phyloP scores from a whole-genome alignment of 164 flowering plant species.

The Akebia trifoliata region DNA sequence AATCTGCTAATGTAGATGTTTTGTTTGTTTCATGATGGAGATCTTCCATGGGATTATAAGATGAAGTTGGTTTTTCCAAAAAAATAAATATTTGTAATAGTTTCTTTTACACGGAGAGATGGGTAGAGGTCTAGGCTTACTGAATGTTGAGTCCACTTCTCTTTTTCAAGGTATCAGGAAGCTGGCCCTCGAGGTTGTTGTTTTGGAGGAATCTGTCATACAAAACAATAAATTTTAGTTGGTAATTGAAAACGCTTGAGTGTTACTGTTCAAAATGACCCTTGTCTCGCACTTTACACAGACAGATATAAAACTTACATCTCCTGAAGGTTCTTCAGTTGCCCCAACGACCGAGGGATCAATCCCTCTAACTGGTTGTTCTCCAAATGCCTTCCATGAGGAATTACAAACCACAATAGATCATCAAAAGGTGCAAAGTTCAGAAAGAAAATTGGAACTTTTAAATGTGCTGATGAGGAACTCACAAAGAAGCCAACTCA shows the following conservation, averaged over 20 bases:
- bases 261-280: too few species aligned
- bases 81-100: too few species aligned
- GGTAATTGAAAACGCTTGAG: neutral
- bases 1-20: neutral
- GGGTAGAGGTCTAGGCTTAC: conserved; percentile 26
- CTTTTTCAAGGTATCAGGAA: conserved; percentile 34
- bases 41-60: too few species aligned
- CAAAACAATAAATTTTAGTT: neutral
- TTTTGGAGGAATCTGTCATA: conserved; percentile 58
- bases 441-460: too few species aligned
- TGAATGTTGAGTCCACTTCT: conserved; percentile 28
- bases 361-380: conserved; percentile 60
- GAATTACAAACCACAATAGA: neutral
- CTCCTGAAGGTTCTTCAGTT: conserved; percentile 43
- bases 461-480: neutral
- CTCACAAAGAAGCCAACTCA: conserved; percentile 54
- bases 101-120: too few species aligned
- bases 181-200: conserved; percentile 47
- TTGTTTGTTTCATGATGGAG: too few species aligned
- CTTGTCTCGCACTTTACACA: too few species aligned
- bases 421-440: neutral
- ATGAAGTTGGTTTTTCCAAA: too few species aligned
- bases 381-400: conserved; percentile 61
- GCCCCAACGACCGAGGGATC: conserved; percentile 48
- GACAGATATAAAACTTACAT: conserved; percentile 46